phyloP scores from a whole-genome alignment of 2,329 filamentous ascomycete species.

The Calonectria pseudoreteaudii region DNA sequence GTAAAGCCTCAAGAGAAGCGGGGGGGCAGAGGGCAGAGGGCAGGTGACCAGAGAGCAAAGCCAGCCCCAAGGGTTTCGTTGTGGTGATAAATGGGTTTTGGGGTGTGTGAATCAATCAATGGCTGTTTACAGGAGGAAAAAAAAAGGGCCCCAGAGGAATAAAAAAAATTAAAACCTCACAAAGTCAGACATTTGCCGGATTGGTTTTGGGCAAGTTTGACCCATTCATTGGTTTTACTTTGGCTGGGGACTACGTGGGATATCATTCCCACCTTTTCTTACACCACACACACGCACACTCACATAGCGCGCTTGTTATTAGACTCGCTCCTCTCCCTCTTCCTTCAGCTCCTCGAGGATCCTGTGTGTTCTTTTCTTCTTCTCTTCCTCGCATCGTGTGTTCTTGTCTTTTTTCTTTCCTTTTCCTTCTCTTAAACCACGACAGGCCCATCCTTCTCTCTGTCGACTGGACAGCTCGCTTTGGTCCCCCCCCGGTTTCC shows the following conservation, averaged over 20 bases:
- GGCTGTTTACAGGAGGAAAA: neutral
- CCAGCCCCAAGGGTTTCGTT: neutral
- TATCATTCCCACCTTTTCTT: conserved; percentile 12
- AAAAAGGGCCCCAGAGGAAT: neutral
- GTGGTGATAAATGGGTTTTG: neutral
- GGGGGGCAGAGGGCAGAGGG: too few relatives aligned
- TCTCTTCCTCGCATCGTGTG: neutral
- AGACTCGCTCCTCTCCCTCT: neutral
- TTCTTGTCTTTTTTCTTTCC: neutral
- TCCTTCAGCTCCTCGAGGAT: neutral
- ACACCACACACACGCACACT: conserved; percentile 7
- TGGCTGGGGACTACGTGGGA: conserved; percentile 2
- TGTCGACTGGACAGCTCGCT: neutral
- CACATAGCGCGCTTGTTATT: conserved; percentile 4
- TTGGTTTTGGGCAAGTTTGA: neutral
- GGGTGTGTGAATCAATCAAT: neutral
- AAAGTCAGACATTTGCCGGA: neutral
- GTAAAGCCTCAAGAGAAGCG: neutral
- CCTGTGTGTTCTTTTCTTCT: neutral
- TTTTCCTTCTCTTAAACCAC: neutral
- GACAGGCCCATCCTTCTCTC: neutral
- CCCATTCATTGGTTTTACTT: conserved; percentile 9
- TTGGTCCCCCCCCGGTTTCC: neutral
- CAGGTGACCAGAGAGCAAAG: neutral
- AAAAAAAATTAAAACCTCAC: neutral